Evolutionary conservation across 2,329 filamentous ascomycete species (phyloP), one percentile per base, ranked within the genome.

Genomic region (Atkinsonella hypoxylon): DNA sequence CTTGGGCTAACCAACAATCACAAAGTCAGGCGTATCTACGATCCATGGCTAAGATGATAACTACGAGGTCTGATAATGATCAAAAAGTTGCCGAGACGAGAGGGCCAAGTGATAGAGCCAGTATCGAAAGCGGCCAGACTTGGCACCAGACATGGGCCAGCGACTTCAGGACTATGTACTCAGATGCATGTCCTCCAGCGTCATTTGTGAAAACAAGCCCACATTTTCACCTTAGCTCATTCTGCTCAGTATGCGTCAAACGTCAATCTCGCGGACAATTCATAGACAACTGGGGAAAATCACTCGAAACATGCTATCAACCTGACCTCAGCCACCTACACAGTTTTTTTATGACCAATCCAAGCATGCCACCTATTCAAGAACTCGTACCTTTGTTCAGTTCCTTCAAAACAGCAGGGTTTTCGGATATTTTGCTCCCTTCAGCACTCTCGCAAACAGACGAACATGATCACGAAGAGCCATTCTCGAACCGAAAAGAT

Each of bases 391-490:
- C 88, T 0, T 70, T 93, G 11, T 93, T 93, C 66, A 86, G 86
- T 54, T 76, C 85, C 52, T 83, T 81, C 46, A 89, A 88, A 58
- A 79, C 83, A 1, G 73, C 78, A 43, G 81, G 82, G 4, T 91
- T 87, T 67, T 80, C 77, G 55, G 88, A 94, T 61, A 87, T 94
- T 34, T 66, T 90, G 20, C 84, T 89, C 48, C 87, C 88, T 0
- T 60, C 79, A 71, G 75, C 58, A 48, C 49, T 53, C 74, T 77
- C 26, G 13, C 52, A 56, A 20, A 53, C 55, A 13, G 72, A 74
- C 1, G 67, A 74, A 3, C 70, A 73, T 0, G 69, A 73, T 34
- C 59, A 70, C 5, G 60, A 59, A 26, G 66, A 66, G 56, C 63
- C 62, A 0, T 90, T 87, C 55, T 59, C 67, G 0, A 68, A 81